Evolutionary conservation across 495 filamentous ascomycete genomes (phyloP), one percentile per base, ranked within the genome.

Genomic region (Xylaria venustula): DNA sequence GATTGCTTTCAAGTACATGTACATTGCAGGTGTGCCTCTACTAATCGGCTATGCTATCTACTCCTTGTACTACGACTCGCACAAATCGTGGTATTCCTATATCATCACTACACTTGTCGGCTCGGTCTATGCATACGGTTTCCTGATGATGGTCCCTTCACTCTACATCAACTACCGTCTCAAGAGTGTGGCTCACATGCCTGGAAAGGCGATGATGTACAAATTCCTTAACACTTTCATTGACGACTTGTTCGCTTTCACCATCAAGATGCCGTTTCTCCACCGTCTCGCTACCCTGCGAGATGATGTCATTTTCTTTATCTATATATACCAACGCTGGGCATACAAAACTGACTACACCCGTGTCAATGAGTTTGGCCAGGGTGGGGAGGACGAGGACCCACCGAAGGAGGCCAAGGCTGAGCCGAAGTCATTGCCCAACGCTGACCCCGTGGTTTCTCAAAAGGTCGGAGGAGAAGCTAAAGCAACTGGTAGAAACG

Each of bases 111-210:
- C 94, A 0, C 86, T 98, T 2, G 94, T 98, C 15, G 94, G 94
- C 6, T 93, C 89, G 48, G 94, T 98, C 32, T 98, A 98, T 71
- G 93, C 94, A 1, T 98, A 98, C 67, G 94, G 94, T 7, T 98
- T 98, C 79, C 75, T 98, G 61, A 98, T 98, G 95, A 98, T 98
- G 94, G 91, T 98, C 17, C 94, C 94, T 26, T 89, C 85, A 59
- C 80, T 98, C 55, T 98, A 98, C 74, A 98, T 98, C 85, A 98
- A 98, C 80, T 98, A 98, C 79, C 84, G 93, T 7, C 83, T 98
- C 64, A 94, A 98, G 85, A 90, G 86, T 61, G 92, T 98, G 41
- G 94, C 94, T 30, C 94, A 98, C 76, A 97, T 98, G 94, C 94
- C 95, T 2, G 89, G 81, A 37, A 91, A 90, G 72, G 92, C 94